These are phyloP conservation scores for Umbellularia californica DNA, from an alignment of 164 flowering plant species.

Conservation along the genomic window DNA sequence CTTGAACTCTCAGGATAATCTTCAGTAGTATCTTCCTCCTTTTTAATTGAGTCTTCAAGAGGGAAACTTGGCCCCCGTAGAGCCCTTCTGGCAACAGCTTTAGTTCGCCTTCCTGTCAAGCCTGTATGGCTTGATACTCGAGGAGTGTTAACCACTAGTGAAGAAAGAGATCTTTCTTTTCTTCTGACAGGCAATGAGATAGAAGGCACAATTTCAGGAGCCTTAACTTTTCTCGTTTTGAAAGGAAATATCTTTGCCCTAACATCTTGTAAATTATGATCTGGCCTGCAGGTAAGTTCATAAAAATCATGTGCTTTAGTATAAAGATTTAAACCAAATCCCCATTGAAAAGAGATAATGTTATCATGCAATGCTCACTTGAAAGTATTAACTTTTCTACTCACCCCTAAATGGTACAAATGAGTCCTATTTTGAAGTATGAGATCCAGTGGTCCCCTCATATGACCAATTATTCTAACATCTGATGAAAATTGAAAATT, in stretches of 20 bases:
- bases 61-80: slow-evolving; percentile 49
- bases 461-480: no score
- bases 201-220: slow-evolving; percentile 53
- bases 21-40: slow-evolving; percentile 46
- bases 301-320: neutral
- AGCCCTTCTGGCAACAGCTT: slow-evolving; percentile 53
- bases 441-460: no score
- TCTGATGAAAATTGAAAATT: no score
- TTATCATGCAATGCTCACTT: no score
- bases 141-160: slow-evolving; percentile 41
- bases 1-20: slow-evolving; percentile 53
- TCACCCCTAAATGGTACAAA: no score
- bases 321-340: neutral
- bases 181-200: slow-evolving; percentile 57
- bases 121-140: slow-evolving; percentile 53
- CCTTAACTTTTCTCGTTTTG: slow-evolving; percentile 50
- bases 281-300: slow-evolving; percentile 57
- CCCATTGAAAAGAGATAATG: neutral
- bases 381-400: no score
- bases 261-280: slow-evolving; percentile 84
- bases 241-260: slow-evolving; percentile 79
- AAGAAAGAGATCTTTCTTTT: slow-evolving; percentile 60
- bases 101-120: slow-evolving; percentile 79
- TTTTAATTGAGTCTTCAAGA: slow-evolving; percentile 43
- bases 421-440: no score